Evolutionary conservation across 2,329 filamentous ascomycete species (phyloP), one percentile per base, ranked within the genome.

Genomic region (Botrytis deweyae): DNA sequence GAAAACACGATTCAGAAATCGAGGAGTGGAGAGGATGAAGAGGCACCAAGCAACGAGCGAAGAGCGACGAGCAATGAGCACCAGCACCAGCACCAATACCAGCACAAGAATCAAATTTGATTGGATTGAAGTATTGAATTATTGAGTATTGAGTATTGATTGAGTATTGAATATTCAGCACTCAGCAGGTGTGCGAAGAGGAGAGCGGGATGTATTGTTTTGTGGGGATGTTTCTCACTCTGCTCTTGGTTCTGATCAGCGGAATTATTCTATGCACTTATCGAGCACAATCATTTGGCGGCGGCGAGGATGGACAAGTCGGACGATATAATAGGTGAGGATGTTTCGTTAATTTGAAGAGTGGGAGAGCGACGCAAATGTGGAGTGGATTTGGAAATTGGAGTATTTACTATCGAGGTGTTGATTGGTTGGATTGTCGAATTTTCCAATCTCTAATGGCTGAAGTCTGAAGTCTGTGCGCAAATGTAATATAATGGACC

Each of bases 401-500:
- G 18, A 59, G 29, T 10, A 36, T 49, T n/a, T 20, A 52, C n/a
- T 14, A 33, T 68, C 8, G 22, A 22, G n/a, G 0, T 10, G 25
- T 68, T 68, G 65, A 68, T 68, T 58, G 65, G 65, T 36, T 67
- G 4, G 22, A 55, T 40, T 29, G n/a, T 67, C 25, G 36, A 25
- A 55, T 68, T 29, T 42, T 42, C 16, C 5, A 55, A 68, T 55
- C 49, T 58, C 46, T 25, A 42, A 40, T 68, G 46, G 46, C 25
- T 52, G 14, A 68, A 40, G 65, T 68, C 25, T 52, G 14, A 68
- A 40, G 65, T 68, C 65, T 55, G 65, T 68, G 65, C 65, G 46
- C 20, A n/a, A 29, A n/a, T 40, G 22, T 18, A 58, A 29, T 58
- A 18, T 29, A 16, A 29, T 18, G 7, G 52, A 58, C 52, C 49